Conservation (phyloP, 305 asterid species). For the Solanum hybrid region DNA sequence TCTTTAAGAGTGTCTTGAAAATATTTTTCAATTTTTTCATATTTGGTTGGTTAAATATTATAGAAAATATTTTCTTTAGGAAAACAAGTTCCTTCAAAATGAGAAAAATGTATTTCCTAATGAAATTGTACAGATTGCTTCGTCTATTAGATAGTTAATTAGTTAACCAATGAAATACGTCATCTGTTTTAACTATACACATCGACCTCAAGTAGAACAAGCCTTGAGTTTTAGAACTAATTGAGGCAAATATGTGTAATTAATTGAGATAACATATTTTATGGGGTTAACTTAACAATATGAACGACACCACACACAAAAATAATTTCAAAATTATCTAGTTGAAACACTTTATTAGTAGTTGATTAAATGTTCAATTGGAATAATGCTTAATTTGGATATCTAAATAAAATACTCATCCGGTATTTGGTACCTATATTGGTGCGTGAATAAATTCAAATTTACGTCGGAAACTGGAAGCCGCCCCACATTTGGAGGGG, state of each 20-base stretch:
- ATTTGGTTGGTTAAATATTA: neutral
- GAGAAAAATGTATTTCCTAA: neutral
- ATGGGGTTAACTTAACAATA: neutral
- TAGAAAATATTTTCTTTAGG: neutral
- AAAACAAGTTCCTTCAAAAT: neutral
- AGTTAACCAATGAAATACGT: neutral
- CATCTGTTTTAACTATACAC: neutral
- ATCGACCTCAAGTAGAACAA: too few species aligned
- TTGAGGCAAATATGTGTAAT: neutral
- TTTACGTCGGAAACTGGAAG: too few species aligned
- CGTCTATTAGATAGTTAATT: too few species aligned
- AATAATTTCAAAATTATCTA: neutral
- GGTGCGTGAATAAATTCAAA: too few species aligned
- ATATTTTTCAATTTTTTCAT: neutral
- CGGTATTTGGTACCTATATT: neutral
- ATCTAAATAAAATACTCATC: neutral
- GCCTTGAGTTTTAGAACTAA: too few species aligned
- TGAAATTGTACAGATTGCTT: too few species aligned
- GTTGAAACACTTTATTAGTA: neutral
- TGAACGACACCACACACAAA: neutral
- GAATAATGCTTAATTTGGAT: too few species aligned
- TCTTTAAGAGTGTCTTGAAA: neutral
- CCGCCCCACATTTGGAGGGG: too few species aligned
- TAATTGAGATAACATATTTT: too few species aligned
- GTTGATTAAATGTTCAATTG: neutral